A percentile compares a stretch with the other conserved stretches of the same genome.
Evolutionary conservation across 352 stramenopile genomes (phyloP).

Genomic region (Aphanomyces stellatus): DNA sequence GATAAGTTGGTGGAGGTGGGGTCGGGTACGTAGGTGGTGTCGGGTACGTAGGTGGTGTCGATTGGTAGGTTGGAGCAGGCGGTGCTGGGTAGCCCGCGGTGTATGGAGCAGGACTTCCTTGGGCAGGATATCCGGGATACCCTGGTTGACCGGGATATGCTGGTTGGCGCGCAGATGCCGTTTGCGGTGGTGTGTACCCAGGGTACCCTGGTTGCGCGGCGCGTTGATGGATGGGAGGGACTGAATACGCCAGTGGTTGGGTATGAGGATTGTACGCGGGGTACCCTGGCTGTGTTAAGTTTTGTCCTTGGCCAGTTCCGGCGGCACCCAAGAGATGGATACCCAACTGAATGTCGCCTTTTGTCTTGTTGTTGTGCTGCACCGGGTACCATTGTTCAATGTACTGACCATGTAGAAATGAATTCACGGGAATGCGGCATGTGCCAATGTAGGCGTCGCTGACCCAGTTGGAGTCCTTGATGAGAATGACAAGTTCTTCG

Average conservation of each 20-base stretch:
- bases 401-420: slow-evolving; percentile 51
- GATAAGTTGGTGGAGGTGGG: no score
- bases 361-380: slow-evolving; percentile 43
- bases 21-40: no score
- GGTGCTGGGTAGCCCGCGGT: no score
- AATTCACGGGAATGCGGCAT: slow-evolving; percentile 55
- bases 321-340: neutral
- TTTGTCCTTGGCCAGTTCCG: neutral
- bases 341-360: neutral
- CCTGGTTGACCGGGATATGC: neutral
- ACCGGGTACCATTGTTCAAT: slow-evolving; percentile 75
- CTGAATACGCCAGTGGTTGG: neutral
- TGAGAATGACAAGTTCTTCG: slow-evolving; percentile 38
- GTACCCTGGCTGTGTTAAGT: neutral
- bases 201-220: neutral
- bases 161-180: neutral
- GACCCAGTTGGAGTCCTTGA: slow-evolving; percentile 83
- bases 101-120: no score
- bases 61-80: no score
- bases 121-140: neutral
- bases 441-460: slow-evolving; percentile 58
- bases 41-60: no score
- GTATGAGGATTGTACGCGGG: neutral
- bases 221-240: neutral
- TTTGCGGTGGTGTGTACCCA: neutral